Percentiles rank a stretch among this genome's conserved stretches.
Conservation (phyloP, 2,329 filamentous ascomycete genomes). For the Curvularia sp. region DNA sequence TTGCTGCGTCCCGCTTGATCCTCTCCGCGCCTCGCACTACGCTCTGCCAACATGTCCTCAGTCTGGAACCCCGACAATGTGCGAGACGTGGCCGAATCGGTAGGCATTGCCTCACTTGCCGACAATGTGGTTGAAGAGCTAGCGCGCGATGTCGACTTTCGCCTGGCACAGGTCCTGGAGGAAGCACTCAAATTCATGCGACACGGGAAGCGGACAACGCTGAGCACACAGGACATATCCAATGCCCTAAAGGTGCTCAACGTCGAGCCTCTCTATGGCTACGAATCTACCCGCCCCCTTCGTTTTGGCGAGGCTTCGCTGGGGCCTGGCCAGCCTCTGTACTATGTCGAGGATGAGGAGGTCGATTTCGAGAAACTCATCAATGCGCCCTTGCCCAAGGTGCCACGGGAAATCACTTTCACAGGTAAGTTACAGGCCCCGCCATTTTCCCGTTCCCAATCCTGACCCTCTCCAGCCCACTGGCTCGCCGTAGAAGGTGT, state of each 20-base stretch:
- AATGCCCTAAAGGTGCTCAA: slow-evolving; percentile 86
- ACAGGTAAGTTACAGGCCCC: slow-evolving; percentile 67
- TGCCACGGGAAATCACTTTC: slow-evolving; percentile 89
- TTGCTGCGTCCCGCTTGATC: slow-evolving; percentile 20
- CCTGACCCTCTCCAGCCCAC: slow-evolving; percentile 67
- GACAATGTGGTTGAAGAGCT: slow-evolving; percentile 89
- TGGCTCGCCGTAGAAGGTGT: slow-evolving; percentile 98
- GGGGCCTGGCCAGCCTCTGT: slow-evolving; percentile 90
- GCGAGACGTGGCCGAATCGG: slow-evolving; percentile 92
- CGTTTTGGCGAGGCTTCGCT: slow-evolving; percentile 93
- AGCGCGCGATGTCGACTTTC: slow-evolving; percentile 93
- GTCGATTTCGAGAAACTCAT: slow-evolving; percentile 99
- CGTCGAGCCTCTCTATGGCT: slow-evolving; percentile 94
- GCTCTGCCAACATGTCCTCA: slow-evolving; percentile 50
- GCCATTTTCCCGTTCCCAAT: neutral
- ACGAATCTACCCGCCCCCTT: slow-evolving; percentile 88
- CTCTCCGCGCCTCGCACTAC: slow-evolving; percentile 18
- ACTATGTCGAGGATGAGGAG: slow-evolving; percentile 98
- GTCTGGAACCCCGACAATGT: slow-evolving; percentile 98
- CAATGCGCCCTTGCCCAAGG: slow-evolving; percentile 92
- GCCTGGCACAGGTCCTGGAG: slow-evolving; percentile 89
- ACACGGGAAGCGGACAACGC: slow-evolving; percentile 80
- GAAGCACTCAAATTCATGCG: slow-evolving; percentile 97
- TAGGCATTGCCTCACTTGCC: slow-evolving; percentile 80
- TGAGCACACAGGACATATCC: slow-evolving; percentile 88